Conservation (phyloP, 2,329 filamentous ascomycete species). For the Cercospora sp. region DNA sequence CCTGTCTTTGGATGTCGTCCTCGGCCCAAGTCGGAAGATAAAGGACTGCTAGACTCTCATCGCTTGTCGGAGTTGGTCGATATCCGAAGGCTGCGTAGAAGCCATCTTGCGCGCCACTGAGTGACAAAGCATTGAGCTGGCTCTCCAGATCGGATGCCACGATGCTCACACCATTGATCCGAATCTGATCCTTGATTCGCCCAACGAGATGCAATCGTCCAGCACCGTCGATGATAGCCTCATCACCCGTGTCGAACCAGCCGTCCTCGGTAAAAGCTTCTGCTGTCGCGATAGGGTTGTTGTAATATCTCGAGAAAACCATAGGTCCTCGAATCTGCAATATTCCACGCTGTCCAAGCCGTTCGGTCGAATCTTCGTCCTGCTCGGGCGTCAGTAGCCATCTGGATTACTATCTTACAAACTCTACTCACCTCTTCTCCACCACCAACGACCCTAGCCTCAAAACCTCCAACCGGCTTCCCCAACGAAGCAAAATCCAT, state of each 20-base stretch:
- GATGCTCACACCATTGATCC: constrained; percentile 10
- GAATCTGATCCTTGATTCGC: constrained; percentile 13
- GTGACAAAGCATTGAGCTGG: constrained; percentile 1
- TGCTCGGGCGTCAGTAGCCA: neutral
- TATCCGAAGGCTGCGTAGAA: constrained; percentile 2
- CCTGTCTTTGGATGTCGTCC: neutral
- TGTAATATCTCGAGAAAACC: constrained; percentile 84
- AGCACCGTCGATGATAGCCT: constrained; percentile 1
- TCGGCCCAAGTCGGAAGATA: neutral
- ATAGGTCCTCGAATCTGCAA: constrained; percentile 77
- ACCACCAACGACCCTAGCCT: neutral
- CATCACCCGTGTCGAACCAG: constrained; percentile 94
- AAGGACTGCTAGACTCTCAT: constrained; percentile 3
- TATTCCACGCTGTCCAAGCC: constrained; percentile 85
- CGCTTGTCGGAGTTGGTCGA: neutral
- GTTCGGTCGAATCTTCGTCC: constrained; percentile 54
- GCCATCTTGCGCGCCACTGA: constrained; percentile 1
- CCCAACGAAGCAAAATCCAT: constrained; percentile 23
- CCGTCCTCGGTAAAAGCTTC: constrained; percentile 82
- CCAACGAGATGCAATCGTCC: constrained; percentile 10
- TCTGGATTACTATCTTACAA: too few species aligned
- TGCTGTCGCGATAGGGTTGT: constrained; percentile 80
- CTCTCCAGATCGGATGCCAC: constrained; percentile 8
- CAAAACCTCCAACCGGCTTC: constrained; percentile 1
- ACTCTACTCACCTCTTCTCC: neutral